Percentiles rank a stretch among this genome's conserved stretches.
Conservation (phyloP, 371 early-diverging fungal species). For the Rhizopus sp. region DNA sequence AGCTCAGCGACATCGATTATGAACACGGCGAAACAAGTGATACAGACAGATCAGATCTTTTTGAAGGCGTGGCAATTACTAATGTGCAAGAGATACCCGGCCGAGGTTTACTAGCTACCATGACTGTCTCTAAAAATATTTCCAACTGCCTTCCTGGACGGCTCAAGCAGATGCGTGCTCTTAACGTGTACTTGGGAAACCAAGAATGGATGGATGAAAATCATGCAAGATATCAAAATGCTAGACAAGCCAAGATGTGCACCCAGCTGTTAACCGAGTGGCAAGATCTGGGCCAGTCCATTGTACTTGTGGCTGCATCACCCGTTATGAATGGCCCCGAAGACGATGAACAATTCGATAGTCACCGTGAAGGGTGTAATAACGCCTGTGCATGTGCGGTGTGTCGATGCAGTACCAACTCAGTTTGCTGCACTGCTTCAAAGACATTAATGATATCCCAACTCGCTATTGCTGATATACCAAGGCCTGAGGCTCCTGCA, state of each 20-base stretch:
- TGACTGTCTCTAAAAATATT: slow-evolving; percentile 32
- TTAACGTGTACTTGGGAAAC: slow-evolving; percentile 66
- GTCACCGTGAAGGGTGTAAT: slow-evolving; percentile 38
- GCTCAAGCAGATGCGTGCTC: slow-evolving; percentile 41
- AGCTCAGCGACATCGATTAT: slow-evolving; percentile 5
- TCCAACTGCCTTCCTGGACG: slow-evolving; percentile 24
- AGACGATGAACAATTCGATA: slow-evolving; percentile 25
- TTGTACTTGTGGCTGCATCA: slow-evolving; percentile 60
- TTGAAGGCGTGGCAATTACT: slow-evolving; percentile 51
- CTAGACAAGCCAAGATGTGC: slow-evolving; percentile 37
- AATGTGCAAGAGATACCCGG: slow-evolving; percentile 70
- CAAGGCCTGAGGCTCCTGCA: slow-evolving; percentile 54
- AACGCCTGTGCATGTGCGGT: slow-evolving; percentile 50
- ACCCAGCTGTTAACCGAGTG: slow-evolving; percentile 40
- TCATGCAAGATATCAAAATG: slow-evolving; percentile 51
- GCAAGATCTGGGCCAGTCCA: slow-evolving; percentile 66
- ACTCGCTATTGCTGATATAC: slow-evolving; percentile 58
- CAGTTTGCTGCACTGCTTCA: slow-evolving; percentile 40
- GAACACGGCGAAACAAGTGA: slow-evolving; percentile 9
- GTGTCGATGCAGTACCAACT: slow-evolving; percentile 47
- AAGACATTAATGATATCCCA: slow-evolving; percentile 53
- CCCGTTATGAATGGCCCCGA: slow-evolving; percentile 31
- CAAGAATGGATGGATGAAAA: slow-evolving; percentile 74
- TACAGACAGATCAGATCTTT: slow-evolving; percentile 26
- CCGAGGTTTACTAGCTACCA: slow-evolving; percentile 61